These are phyloP conservation scores for Phialemoniopsis sp. DNA, from an alignment of 2,329 filamentous ascomycete species.

Conservation along the genomic window DNA sequence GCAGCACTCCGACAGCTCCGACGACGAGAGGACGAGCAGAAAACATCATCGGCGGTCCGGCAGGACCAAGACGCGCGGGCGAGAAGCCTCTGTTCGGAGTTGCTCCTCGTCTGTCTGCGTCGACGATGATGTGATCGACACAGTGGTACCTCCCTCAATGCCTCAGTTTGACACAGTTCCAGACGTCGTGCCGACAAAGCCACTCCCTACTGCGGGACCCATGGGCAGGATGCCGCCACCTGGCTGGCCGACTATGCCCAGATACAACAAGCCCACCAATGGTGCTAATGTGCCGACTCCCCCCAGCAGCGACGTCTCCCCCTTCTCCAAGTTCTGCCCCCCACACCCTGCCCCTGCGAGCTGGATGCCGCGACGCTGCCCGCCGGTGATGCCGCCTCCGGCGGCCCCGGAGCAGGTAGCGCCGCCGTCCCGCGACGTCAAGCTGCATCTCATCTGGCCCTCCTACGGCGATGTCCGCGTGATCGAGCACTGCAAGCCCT, in stretches of 20 bases:
- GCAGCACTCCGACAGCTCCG: not conserved
- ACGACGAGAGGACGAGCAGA: too few relatives aligned
- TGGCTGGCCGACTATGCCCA: not conserved
- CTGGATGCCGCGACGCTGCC: not conserved
- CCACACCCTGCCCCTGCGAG: not conserved
- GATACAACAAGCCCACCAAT: not conserved
- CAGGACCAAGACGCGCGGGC: too few relatives aligned
- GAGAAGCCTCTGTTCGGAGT: not conserved
- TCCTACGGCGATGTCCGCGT: slow-evolving; percentile 10
- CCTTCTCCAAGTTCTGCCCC: not conserved
- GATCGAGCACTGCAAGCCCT: slow-evolving; percentile 5
- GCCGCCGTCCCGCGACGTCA: slow-evolving; percentile 7
- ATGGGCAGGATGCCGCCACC: not conserved
- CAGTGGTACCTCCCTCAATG: too few relatives aligned
- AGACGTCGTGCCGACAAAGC: too few relatives aligned
- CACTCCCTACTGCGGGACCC: too few relatives aligned
- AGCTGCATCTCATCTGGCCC: slow-evolving; percentile 13
- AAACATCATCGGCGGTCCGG: too few relatives aligned
- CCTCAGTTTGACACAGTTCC: too few relatives aligned
- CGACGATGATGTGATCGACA: not conserved
- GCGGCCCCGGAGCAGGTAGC: too few relatives aligned
- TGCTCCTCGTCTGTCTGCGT: not conserved
- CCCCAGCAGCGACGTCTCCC: not conserved
- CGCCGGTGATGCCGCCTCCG: too few relatives aligned
- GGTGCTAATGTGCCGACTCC: not conserved